Percentiles rank a stretch among this genome's conserved stretches.
phyloP scores from a whole-genome alignment of 2,329 filamentous ascomycete species.

The Pezicula radicicola region DNA sequence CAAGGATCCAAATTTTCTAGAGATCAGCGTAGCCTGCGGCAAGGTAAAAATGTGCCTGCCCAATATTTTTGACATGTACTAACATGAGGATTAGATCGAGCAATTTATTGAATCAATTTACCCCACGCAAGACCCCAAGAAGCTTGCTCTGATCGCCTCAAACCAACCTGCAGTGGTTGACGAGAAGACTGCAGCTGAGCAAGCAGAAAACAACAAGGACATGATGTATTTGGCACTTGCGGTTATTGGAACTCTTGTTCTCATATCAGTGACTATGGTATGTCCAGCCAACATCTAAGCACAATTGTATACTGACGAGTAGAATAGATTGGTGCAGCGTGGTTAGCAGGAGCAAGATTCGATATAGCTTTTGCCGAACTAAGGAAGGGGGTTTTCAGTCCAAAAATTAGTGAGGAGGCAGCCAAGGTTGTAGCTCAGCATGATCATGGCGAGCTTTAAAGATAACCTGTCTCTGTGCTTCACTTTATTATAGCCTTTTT shows the following conservation, averaged over 20 bases:
- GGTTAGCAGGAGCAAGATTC: constrained; percentile 78
- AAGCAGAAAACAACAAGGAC: constrained; percentile 54
- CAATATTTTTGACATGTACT: constrained; percentile 1
- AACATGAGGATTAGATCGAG: constrained; percentile 62
- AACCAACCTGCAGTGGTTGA: constrained; percentile 31
- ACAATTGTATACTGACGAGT: constrained; percentile 2
- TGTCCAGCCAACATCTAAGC: constrained; percentile 5
- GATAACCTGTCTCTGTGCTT: not conserved
- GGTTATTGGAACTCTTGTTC: constrained; percentile 63
- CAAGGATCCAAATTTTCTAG: constrained; percentile 85
- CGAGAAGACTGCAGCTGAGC: constrained; percentile 41
- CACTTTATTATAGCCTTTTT: constrained; percentile 1
- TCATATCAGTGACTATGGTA: constrained; percentile 81
- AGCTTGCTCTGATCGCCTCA: constrained; percentile 40
- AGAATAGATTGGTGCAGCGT: constrained; percentile 70
- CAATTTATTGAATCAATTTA: constrained; percentile 94
- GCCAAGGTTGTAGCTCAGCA: constrained; percentile 21
- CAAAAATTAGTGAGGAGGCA: constrained; percentile 13
- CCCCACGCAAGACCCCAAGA: constrained; percentile 75
- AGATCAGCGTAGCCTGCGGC: constrained; percentile 86
- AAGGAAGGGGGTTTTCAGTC: constrained; percentile 38
- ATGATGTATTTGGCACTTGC: constrained; percentile 62
- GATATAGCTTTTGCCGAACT: constrained; percentile 64
- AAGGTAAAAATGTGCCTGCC: constrained; percentile 55
- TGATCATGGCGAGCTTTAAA: constrained; percentile 24